phyloP scores from a whole-genome alignment of 495 filamentous ascomycete species.

The Apiosordaria backusii region DNA sequence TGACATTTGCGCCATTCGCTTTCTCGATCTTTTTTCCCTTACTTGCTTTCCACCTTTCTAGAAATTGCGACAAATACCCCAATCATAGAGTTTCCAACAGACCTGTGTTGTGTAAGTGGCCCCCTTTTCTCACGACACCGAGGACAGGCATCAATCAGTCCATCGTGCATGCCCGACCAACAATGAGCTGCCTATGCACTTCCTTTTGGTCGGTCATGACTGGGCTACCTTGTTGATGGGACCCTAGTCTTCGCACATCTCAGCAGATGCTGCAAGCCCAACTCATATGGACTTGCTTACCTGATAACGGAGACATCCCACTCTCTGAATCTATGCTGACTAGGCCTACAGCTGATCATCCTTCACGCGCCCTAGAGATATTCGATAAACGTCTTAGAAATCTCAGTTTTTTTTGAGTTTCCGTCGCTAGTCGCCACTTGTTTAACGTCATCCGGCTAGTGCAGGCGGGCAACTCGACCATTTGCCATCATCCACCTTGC shows the following conservation, averaged over 20 bases:
- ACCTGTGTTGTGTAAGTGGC: constrained; percentile 29
- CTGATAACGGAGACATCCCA: not conserved
- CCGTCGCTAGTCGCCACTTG: not conserved
- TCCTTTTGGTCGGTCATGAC: not conserved
- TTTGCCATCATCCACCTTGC: not conserved
- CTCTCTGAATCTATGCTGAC: not conserved
- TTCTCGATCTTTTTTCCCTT: constrained; percentile 20
- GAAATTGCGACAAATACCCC: constrained; percentile 38
- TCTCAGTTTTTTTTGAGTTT: not conserved
- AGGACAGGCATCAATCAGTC: not conserved
- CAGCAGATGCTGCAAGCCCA: not conserved
- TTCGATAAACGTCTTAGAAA: not conserved
- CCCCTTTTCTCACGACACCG: constrained; percentile 3
- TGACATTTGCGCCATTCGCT: not conserved
- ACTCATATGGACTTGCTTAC: not conserved
- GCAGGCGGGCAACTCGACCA: not conserved
- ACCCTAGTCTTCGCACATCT: not conserved
- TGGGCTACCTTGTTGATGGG: not conserved
- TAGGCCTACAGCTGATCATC: not conserved
- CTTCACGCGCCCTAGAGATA: not conserved
- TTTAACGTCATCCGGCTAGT: not conserved
- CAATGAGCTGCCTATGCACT: not conserved
- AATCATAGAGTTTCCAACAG: constrained; percentile 37
- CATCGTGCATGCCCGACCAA: not conserved
- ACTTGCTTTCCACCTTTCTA: constrained; percentile 30